Base-by-base conservation (phyloP, 2,329 filamentous ascomycete species). In the Tolypocladium ophioglossoides region DNA sequence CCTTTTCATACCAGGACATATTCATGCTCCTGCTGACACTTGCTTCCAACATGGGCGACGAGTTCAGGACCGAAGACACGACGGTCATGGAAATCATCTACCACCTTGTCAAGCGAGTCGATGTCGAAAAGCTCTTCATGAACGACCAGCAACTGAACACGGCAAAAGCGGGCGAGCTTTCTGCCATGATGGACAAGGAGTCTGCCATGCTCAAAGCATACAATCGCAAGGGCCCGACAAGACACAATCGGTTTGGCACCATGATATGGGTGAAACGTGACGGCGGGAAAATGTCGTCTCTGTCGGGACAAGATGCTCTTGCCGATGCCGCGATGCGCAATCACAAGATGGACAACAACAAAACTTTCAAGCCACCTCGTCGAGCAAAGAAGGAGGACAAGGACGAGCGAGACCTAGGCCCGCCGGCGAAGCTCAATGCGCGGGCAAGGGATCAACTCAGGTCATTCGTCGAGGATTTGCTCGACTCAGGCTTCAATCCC, bases 211-310 rank as follows among this genome's bases (percentile, higher is more conserved):
- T 89, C 53, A 83, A 86, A 62, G 80, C 86, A 50, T 86, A 91
- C 62, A 86, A 86, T 53, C 86, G 84, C 61, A 85, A 85, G 64
- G 88, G 87, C 3, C 89, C 91, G 0, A 91, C 90, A 3, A 78
- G 94, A 50, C 94, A 99, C 69, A 95, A 91, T 62, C 83, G 94
- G 37, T 99, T 97, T 64, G 94, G 94, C 3, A 95, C 91, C 12
- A 97, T 97, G 89, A 84, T 96, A 37, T 97, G 92, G 91, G 83
- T 99, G 39, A 90, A 95, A 72, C 79, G 91, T 54, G 87, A 91
- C 50, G 87, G 91, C 61, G 84, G 87, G 51, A 91, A 91, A 64
- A 82, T 94, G 62, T 87, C 89, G 0, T 91, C 91, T 0, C 80
- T 99, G 2, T 91, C 91, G 0, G 94, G 94, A 1, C 92, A 97